These are phyloP conservation scores for Prunus fruticosa DNA, from an alignment of 306 rosid genomes.

Conservation along the genomic window DNA sequence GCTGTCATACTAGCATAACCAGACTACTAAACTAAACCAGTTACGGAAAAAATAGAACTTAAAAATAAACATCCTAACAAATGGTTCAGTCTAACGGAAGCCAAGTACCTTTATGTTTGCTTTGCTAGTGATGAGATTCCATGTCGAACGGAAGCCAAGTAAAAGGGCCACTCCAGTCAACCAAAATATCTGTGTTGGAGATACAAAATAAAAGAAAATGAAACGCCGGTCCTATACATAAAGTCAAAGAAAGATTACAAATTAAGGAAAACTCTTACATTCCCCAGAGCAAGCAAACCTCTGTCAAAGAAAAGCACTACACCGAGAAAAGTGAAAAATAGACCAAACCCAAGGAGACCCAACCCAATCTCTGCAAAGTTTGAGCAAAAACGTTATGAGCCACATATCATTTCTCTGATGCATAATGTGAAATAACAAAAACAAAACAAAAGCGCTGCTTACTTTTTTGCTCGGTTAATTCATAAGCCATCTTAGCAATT, in stretches of 20 bases:
- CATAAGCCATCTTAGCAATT: constrained; percentile 54
- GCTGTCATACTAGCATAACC: background rate
- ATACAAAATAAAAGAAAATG: constrained; percentile 11
- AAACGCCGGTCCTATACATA: background rate
- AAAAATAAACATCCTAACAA: background rate
- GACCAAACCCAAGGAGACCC: constrained; percentile 87
- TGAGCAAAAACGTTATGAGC: constrained; percentile 17
- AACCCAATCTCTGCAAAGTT: constrained; percentile 73
- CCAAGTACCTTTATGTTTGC: constrained; percentile 61
- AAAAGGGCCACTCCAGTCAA: constrained; percentile 73
- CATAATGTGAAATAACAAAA: background rate
- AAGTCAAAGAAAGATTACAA: constrained; percentile 6
- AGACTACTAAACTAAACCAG: background rate
- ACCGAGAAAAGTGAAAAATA: constrained; percentile 73
- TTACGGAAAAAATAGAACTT: background rate
- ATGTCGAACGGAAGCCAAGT: constrained; percentile 80
- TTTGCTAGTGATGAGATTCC: constrained; percentile 65
- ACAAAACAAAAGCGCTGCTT: constrained; percentile 27
- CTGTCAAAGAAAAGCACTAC: constrained; percentile 82
- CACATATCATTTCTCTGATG: background rate
- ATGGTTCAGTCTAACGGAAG: background rate
- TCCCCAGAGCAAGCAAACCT: constrained; percentile 89
- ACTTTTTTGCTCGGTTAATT: constrained; percentile 75
- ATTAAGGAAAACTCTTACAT: constrained; percentile 45
- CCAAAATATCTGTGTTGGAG: constrained; percentile 67